These are phyloP conservation scores for Plenodomus tracheiphilus DNA, from an alignment of 2,329 filamentous ascomycete species.

Conservation along the genomic window DNA sequence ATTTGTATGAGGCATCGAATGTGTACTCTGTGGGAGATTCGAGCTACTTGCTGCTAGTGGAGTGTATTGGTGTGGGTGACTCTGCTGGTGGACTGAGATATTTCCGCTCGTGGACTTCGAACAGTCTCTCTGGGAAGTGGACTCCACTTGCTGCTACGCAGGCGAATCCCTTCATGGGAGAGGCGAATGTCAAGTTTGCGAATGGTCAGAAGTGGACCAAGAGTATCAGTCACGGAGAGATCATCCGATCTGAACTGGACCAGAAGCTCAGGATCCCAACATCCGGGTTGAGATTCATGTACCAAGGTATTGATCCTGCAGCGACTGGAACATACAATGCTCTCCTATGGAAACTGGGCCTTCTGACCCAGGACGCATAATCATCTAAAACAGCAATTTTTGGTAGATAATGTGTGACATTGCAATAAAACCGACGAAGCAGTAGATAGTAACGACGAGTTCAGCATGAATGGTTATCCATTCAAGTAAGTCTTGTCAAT, in stretches of 20 bases:
- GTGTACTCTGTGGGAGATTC: constrained; percentile 40
- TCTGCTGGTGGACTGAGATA: constrained; percentile 34
- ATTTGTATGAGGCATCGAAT: constrained; percentile 46
- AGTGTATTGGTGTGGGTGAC: constrained; percentile 40
- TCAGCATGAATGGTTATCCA: too few relatives aligned
- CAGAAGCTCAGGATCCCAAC: constrained; percentile 44
- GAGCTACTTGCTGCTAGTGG: constrained; percentile 46
- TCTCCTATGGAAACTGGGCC: constrained; percentile 44
- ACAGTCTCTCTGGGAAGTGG: constrained; percentile 40
- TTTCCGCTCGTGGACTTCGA: constrained; percentile 47
- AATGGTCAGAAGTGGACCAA: constrained; percentile 41
- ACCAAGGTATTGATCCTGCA: constrained; percentile 45
- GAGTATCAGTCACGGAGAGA: constrained; percentile 43
- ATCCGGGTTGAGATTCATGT: constrained; percentile 43
- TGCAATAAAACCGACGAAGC: too few relatives aligned
- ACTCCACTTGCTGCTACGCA: constrained; percentile 41
- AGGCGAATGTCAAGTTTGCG: constrained; percentile 44
- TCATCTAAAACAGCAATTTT: constrained; percentile 5
- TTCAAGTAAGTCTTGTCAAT: constrained; percentile 18
- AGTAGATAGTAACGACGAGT: background rate
- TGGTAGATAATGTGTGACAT: too few relatives aligned
- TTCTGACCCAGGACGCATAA: constrained; percentile 30
- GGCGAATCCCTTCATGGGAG: constrained; percentile 43
- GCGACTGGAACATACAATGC: constrained; percentile 40
- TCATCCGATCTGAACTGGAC: constrained; percentile 42